Evolutionary conservation across 148 eudicot genomes (phyloP).

Genomic region (Drosera capensis): DNA sequence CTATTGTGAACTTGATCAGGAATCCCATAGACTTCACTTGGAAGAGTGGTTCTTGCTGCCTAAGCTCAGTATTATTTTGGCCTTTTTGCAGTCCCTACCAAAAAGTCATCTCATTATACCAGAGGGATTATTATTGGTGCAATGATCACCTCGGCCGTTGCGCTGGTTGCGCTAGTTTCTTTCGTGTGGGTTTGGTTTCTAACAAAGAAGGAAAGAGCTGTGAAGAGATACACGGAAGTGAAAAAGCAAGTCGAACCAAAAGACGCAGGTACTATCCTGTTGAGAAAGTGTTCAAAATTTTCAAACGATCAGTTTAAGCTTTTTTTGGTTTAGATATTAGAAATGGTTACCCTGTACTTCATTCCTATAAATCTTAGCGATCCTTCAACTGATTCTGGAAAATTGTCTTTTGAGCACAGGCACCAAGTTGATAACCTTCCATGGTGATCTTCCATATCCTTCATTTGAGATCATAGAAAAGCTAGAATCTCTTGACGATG

Average conservation of each 20-base stretch:
- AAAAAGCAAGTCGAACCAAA: slow-evolving; percentile 53
- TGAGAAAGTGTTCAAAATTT: too few species aligned
- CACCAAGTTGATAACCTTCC: slow-evolving; percentile 75
- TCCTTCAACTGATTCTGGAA: not conserved
- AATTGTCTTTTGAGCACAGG: slow-evolving; percentile 21
- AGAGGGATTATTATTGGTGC: not conserved
- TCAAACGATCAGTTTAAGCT: too few species aligned
- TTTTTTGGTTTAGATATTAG: too few species aligned
- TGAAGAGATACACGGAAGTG: not conserved
- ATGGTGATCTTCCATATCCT: slow-evolving; percentile 93
- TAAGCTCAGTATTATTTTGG: not conserved
- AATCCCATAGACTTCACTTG: not conserved
- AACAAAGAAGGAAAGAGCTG: not conserved
- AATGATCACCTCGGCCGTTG: not conserved
- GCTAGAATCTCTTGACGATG: slow-evolving; percentile 69
- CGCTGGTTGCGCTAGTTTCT: not conserved
- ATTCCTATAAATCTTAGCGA: too few species aligned
- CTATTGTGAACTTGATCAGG: not conserved
- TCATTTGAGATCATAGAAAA: slow-evolving; percentile 82
- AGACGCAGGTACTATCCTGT: slow-evolving; percentile 38
- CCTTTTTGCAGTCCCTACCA: not conserved
- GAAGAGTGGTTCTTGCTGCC: not conserved
- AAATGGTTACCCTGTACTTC: too few species aligned
- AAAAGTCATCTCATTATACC: not conserved
- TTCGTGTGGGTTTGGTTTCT: not conserved